These are phyloP conservation scores for Backusella psychrophila DNA, from an alignment of 192 early-diverging fungal species.

Conservation along the genomic window DNA sequence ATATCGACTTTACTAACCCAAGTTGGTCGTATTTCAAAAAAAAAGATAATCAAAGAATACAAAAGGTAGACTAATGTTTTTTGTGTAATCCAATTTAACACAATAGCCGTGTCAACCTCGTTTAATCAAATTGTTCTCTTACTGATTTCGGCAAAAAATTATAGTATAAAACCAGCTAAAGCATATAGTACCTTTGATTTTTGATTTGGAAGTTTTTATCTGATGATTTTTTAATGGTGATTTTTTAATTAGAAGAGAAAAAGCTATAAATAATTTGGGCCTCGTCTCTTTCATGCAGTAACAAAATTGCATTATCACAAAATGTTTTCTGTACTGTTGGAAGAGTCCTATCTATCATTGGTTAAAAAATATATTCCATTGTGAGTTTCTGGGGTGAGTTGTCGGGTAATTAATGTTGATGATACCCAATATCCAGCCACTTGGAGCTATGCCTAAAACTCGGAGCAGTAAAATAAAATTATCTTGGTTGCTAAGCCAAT, in stretches of 20 bases:
- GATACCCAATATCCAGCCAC: conserved; percentile 29
- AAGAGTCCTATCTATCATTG: conserved; percentile 77
- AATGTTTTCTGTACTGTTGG: conserved; percentile 85
- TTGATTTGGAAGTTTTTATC: conserved; percentile 32
- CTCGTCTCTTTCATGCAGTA: conserved; percentile 43
- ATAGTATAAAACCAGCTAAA: conserved; percentile 82
- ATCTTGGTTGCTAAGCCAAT: neutral
- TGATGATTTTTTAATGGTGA: neutral
- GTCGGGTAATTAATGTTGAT: conserved; percentile 88
- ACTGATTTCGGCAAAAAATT: conserved; percentile 83
- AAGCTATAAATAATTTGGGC: neutral
- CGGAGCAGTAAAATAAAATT: too few relatives aligned
- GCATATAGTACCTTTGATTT: neutral
- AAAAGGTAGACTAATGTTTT: conserved; percentile 83
- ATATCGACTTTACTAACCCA: conserved; percentile 91
- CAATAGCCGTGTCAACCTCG: neutral
- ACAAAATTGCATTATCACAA: conserved; percentile 68
- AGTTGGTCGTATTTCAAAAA: conserved; percentile 89
- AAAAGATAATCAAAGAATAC: conserved; percentile 74
- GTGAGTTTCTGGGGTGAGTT: conserved; percentile 82
- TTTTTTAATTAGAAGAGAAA: neutral
- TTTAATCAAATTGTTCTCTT: conserved; percentile 20
- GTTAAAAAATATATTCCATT: conserved; percentile 88
- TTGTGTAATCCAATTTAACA: conserved; percentile 26
- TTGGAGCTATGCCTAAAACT: neutral